phyloP scores from a whole-genome alignment of 176 grass and related monocot genomes.

The Phoenix roebelenii region DNA sequence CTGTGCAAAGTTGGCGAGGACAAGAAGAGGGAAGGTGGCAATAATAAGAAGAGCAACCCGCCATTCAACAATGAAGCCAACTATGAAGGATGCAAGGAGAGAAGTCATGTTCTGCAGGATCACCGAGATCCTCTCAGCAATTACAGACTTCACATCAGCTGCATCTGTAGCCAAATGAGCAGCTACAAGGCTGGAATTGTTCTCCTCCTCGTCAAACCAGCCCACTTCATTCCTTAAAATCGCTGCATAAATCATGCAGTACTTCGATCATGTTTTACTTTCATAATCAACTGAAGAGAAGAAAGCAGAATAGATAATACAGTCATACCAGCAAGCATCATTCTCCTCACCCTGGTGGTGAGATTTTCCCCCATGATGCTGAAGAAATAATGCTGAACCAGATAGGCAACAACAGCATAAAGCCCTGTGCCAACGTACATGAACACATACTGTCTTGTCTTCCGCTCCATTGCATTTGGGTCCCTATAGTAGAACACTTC shows the following conservation, averaged over 20 bases:
- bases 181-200: slow-evolving; percentile 91
- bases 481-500: slow-evolving; percentile 96
- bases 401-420: slow-evolving; percentile 81
- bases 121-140: slow-evolving; percentile 93
- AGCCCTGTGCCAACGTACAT: slow-evolving; percentile 94
- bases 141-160: slow-evolving; percentile 79
- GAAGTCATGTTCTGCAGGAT: slow-evolving; percentile 94
- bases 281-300: slow-evolving; percentile 1
- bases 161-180: slow-evolving; percentile 86
- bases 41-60: slow-evolving; percentile 83
- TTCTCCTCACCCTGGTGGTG: slow-evolving; percentile 84
- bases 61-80: slow-evolving; percentile 93
- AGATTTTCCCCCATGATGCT: slow-evolving; percentile 99
- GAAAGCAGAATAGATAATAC: background rate
- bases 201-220: slow-evolving; percentile 97
- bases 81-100: slow-evolving; percentile 78
- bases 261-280: background rate
- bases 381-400: slow-evolving; percentile 96
- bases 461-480: slow-evolving; percentile 63
- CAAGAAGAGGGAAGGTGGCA: slow-evolving; percentile 92
- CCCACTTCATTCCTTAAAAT: slow-evolving; percentile 96
- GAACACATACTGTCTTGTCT: slow-evolving; percentile 88
- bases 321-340: slow-evolving; percentile 78
- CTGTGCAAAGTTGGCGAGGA: slow-evolving; percentile 89
- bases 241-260: slow-evolving; percentile 36